phyloP scores from a whole-genome alignment of 139 green algal genomes.

The Chlamydomonas urium region DNA sequence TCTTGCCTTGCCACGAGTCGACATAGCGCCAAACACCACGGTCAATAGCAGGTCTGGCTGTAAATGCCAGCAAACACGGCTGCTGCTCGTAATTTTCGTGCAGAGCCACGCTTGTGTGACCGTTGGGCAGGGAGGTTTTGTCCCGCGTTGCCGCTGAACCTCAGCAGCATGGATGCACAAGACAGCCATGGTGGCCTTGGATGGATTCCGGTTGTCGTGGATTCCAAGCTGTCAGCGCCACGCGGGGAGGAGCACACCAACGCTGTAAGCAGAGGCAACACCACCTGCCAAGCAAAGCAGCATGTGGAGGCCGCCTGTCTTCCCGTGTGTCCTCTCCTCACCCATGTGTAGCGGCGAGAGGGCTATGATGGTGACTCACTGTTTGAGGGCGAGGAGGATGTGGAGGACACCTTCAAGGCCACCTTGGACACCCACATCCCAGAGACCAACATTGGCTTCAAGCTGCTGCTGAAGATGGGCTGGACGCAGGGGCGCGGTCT shows the following conservation, averaged over 20 bases:
- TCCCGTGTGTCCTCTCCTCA: neutral
- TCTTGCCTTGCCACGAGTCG: too few species aligned
- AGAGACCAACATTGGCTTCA: constrained; percentile 69
- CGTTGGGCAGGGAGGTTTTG: neutral
- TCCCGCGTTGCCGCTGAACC: neutral
- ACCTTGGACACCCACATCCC: constrained; percentile 11
- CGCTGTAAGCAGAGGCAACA: neutral
- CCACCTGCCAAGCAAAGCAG: neutral
- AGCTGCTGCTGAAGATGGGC: constrained; percentile 78
- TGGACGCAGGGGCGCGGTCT: constrained; percentile 49
- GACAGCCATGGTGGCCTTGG: neutral
- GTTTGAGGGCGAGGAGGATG: neutral
- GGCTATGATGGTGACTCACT: neutral
- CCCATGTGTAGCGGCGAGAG: neutral
- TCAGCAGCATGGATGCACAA: neutral
- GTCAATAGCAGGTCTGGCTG: too few species aligned
- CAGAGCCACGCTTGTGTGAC: too few species aligned
- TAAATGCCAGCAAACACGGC: too few species aligned
- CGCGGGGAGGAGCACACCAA: constrained; percentile 12
- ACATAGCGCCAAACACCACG: too few species aligned
- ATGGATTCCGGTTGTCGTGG: neutral
- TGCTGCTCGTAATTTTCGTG: too few species aligned
- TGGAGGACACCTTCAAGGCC: neutral
- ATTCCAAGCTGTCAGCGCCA: constrained; percentile 1
- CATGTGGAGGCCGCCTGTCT: neutral